Base-by-base conservation (phyloP, 495 filamentous ascomycete genomes). In the Penicillium lividum region DNA sequence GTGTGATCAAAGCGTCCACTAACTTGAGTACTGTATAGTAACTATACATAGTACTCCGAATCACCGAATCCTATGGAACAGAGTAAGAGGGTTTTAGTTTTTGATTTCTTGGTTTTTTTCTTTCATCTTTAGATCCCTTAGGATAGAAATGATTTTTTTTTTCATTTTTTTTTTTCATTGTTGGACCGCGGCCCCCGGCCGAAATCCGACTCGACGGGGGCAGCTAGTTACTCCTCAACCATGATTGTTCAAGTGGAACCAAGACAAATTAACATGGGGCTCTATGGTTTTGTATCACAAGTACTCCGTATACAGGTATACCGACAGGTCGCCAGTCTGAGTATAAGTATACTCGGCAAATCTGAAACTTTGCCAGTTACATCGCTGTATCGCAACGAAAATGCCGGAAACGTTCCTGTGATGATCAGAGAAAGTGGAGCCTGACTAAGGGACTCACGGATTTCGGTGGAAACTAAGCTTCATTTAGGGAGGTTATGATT, bases 361-460 rank as follows among this genome's bases (percentile, higher is more conserved):
- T 61, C 55, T 60, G 57, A 63, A 62, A 62, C 62, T 40, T 64
- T 34, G 18, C 30, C 43, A 51, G 49, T 45, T 48, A 44, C 51
- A 44, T 51, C 51, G 49, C 27, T 10, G 50, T 8, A 44, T 29
- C 36, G 28, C 51, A 30, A 44, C 27, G 33, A 57, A 53, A 57
- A 59, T 66, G 63, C 66, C 66, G 66, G 61, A 66, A 66, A 61
- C 58, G 58, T 57, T 63, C 49, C 53, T 56, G 51, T 60, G 50
- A 29, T 59, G 63, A 67, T 64, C 63, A 45, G 64, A 57, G n/a
- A 40, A n/a, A 40, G 65, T 68, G 66, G 66, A 61, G 54, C 45
- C 59, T 60, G 52, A 59, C 61, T 50, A 63, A 56, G 56, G 27
- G 52, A 50, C 53, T 55, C 11, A 28, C 46, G 27, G 33, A 42